Evolutionary conservation across 257 asterid species (phyloP), one percentile per base, ranked within the genome.

Genomic region (Fraxinus cuspidata): DNA sequence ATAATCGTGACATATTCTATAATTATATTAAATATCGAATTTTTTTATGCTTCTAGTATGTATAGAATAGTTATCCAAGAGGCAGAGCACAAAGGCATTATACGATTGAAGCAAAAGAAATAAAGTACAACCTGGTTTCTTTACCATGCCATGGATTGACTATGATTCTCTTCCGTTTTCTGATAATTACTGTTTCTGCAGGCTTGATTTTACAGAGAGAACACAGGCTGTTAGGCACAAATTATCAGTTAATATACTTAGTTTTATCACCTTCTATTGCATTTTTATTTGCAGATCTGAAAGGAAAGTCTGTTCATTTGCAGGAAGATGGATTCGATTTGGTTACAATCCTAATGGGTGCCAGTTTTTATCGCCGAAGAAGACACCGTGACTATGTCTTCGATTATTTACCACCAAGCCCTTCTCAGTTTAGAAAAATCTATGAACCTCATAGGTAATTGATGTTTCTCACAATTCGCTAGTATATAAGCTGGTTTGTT

Each of bases 351-450:
- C 81, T 94, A 78, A 87, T 63, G 51, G 91, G 85, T 40, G 77
- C 94, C 70, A 79, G 92, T 80, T 89, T 92, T 78, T 94, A 94
- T 85, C 90, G 92, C 40, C 98, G 97, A 76, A 86, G 96, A 84
- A 78, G 65, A 63, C 81, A 78, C 74, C 92, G 80, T 31, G 92
- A 94, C 74, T 86, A 85, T 40, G 96, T 90, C 80, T 83, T 75
- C 4, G 98, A 94, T 88, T 94, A 89, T 90, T 78, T 94, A 81
- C 94, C 87, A 34, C 98, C 97, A 34, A 86, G 82, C 72, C 92
- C 89, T 78, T 85, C 89, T 23, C 94, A 94, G 70, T 92, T 88
- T 67, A 51, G 77, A 42, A 80, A 73, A 63, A 37, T 82, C 28
- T 88, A 84, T 74, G 88, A 83, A 78, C 88, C 90, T 70, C 83